Base-by-base conservation (phyloP, 768 basidiomycete species). In the Amanita rimosa region DNA sequence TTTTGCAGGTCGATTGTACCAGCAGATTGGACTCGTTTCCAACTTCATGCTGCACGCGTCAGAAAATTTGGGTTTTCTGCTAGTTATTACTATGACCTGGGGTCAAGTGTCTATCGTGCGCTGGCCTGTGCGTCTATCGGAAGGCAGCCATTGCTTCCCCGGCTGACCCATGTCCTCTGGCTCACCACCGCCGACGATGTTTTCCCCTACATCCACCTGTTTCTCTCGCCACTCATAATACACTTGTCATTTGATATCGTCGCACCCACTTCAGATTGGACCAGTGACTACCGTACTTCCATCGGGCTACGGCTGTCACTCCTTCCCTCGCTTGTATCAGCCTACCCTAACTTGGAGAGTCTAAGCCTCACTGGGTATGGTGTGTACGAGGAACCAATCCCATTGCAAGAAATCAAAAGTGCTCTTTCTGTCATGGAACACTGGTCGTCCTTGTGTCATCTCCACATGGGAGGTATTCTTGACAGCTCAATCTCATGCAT, bases 1-100 rank as follows among this genome's bases (percentile, higher is more conserved):
- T 33, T 48, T 16, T 21, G 38, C 37, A 48, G 47, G 29, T 14
- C 37, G 9, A 48, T 48, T 16, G 13, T 37, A 10, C 21, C 36
- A 48, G 29, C 38, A 3, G 47, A 48, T n/a, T 48, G 47, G 47
- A 16, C 29, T 6, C 29, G 47, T n/a, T 48, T 48, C 26, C 8
- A 33, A 0, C 0, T 31, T 9, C n/a, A 48, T 14, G 47, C 47
- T 14, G 16, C 17, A 9, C 36, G 47, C 27, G 27, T 48, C 29
- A 48, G 47, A 21, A 40, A 11, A 17, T 14, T 48, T 19, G 47
- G 47, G n/a, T 31, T 31, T 37, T 11, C 29, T 2, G 47, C 33
- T 16, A 39, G n/a, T 2, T 19, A 14, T 2, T 19, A 14, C 4
- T 48, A 29, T 22, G 10, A 5, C 11, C n/a, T 40, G 36, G 47